Conservation (phyloP, 148 eudicot species). For the Camellia granthamiana region DNA sequence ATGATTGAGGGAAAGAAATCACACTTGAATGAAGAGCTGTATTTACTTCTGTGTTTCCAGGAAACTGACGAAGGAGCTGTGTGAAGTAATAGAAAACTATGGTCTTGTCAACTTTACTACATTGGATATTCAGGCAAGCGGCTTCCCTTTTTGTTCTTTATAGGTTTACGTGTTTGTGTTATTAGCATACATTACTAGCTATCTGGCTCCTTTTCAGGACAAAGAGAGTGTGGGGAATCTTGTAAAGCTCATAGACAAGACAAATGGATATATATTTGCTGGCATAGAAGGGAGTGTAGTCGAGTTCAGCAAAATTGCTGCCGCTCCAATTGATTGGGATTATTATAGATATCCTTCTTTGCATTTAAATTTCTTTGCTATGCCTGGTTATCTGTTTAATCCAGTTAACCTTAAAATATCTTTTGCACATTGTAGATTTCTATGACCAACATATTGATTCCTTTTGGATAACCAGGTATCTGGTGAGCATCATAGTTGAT, state of each 20-base stretch:
- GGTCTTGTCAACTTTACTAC: conserved; percentile 82
- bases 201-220: conserved; percentile 47
- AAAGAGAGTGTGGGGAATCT: conserved; percentile 93
- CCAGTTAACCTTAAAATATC: not conserved
- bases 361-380: not conserved
- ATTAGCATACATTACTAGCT: not conserved
- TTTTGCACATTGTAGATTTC: conserved; percentile 5
- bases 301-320: conserved; percentile 91
- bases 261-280: conserved; percentile 81
- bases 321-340: conserved; percentile 80
- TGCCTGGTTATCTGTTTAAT: not conserved
- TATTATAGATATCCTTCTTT: conserved; percentile 89
- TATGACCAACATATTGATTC: too few relatives aligned
- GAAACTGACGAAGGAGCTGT: conserved; percentile 84
- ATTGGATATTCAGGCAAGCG: conserved; percentile 80
- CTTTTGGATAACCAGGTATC: not conserved
- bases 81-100: conserved; percentile 72
- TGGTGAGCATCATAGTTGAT: not conserved
- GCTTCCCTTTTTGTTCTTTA: conserved; percentile 3
- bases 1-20: not conserved
- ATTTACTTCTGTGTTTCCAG: conserved; percentile 34
- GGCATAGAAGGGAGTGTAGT: conserved; percentile 80
- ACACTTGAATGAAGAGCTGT: not conserved
- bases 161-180: conserved; percentile 9
- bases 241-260: conserved; percentile 84